Evolutionary conservation across 495 filamentous ascomycete species (phyloP).

Genomic region (Annulohypoxylon stygium): DNA sequence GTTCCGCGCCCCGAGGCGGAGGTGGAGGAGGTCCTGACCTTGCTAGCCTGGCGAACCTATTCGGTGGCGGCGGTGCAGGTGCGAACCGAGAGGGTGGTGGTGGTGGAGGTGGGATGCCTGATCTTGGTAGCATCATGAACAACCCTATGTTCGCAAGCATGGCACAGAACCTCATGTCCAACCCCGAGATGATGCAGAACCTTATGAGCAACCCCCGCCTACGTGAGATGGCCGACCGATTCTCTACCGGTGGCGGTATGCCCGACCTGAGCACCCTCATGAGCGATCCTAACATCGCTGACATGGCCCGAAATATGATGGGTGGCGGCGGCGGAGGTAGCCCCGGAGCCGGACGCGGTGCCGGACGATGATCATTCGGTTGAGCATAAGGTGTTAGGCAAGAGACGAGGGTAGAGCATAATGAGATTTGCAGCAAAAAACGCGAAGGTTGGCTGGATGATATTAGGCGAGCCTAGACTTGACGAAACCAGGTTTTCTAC

Average conservation of each 20-base stretch:
- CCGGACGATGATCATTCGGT: conserved; percentile 33
- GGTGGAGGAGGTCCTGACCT: conserved; percentile 81
- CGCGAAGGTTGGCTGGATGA: not conserved
- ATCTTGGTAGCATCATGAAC: conserved; percentile 86
- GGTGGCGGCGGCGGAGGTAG: conserved; percentile 59
- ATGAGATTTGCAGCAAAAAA: not conserved
- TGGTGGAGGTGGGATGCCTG: conserved; percentile 86
- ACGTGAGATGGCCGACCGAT: conserved; percentile 80
- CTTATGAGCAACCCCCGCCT: conserved; percentile 94
- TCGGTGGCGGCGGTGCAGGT: conserved; percentile 71
- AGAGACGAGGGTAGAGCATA: not conserved
- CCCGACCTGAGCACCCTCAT: conserved; percentile 84
- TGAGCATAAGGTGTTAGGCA: not conserved
- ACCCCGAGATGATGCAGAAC: conserved; percentile 88
- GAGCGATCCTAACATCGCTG: conserved; percentile 89
- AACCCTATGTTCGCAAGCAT: conserved; percentile 98
- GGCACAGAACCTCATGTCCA: conserved; percentile 97
- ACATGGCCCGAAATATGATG: conserved; percentile 90
- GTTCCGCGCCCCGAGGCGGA: conserved; percentile 53
- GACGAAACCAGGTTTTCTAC: not conserved
- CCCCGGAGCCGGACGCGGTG: conserved; percentile 41
- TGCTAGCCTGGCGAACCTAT: conserved; percentile 74
- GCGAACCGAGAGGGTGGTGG: conserved; percentile 65
- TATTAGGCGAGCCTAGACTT: not conserved
- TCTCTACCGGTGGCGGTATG: conserved; percentile 79